Evolutionary conservation across 208 protist genomes (phyloP).

Genomic region (Tritrichomonas foetus): DNA sequence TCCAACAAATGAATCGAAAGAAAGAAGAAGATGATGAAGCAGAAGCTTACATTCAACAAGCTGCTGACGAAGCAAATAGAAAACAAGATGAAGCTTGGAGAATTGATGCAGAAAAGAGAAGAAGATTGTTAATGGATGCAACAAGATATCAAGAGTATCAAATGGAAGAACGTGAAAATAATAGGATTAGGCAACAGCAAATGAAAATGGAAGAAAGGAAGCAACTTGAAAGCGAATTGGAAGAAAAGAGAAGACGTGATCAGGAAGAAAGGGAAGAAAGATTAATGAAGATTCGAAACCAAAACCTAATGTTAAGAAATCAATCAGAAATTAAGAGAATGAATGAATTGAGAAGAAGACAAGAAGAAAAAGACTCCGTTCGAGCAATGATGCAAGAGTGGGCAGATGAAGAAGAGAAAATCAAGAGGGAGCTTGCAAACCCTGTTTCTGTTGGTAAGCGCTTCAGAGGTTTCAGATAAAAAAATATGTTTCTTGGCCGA

Average conservation of each 20-base stretch:
- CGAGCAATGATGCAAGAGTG: not conserved
- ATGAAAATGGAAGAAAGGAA: not conserved
- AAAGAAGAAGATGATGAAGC: not conserved
- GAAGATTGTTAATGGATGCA: not conserved
- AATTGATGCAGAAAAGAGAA: not conserved
- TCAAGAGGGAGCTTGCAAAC: not conserved
- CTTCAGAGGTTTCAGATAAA: too few species aligned
- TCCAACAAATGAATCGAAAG: not conserved
- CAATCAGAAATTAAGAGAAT: not conserved
- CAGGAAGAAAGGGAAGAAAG: not conserved
- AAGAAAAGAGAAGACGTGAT: not conserved
- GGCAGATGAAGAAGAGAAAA: not conserved
- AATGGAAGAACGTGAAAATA: not conserved
- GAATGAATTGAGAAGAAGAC: not conserved
- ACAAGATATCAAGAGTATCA: not conserved
- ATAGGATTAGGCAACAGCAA: too few species aligned
- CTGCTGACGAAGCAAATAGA: not conserved
- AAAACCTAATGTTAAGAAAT: not conserved
- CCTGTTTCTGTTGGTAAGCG: not conserved
- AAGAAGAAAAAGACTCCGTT: not conserved
- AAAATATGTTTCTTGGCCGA: too few species aligned
- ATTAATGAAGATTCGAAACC: not conserved
- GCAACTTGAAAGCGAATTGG: not conserved
- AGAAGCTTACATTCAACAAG: not conserved
- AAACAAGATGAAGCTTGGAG: not conserved